Evolutionary conservation across 2,329 filamentous ascomycete species (phyloP).

Genomic region (Phialophora verrucosa): DNA sequence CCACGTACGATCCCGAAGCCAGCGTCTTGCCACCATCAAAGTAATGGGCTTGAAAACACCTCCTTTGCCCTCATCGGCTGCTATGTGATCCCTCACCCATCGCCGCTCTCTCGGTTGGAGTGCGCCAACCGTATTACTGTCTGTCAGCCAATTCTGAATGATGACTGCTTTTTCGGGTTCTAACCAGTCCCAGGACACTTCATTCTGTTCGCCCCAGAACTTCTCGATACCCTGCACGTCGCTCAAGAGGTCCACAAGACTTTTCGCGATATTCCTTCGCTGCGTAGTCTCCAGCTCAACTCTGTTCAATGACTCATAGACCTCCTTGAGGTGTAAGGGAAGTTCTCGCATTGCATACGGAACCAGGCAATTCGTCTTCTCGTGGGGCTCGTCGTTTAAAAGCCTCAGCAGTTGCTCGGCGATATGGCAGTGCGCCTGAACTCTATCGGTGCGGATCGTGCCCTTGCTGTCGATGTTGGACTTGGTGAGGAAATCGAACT

Average conservation of each 20-base stretch:
- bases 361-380: neutral
- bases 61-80: neutral
- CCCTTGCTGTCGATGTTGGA: constrained; percentile 5
- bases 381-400: neutral
- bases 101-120: neutral
- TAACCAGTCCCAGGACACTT: neutral
- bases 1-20: constrained; percentile 10
- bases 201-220: neutral
- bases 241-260: neutral
- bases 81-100: neutral
- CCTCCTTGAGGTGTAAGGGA: neutral
- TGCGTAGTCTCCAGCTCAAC: neutral
- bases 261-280: neutral
- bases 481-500: constrained; percentile 8
- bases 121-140: neutral
- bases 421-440: neutral
- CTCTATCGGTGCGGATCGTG: neutral
- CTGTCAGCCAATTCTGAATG: neutral
- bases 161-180: neutral
- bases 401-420: neutral
- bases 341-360: neutral
- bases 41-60: constrained; percentile 9
- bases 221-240: neutral
- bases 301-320: neutral
- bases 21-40: constrained; percentile 7